Conservation (phyloP, 495 filamentous ascomycete species). For the Aspergillus conjunctus region DNA sequence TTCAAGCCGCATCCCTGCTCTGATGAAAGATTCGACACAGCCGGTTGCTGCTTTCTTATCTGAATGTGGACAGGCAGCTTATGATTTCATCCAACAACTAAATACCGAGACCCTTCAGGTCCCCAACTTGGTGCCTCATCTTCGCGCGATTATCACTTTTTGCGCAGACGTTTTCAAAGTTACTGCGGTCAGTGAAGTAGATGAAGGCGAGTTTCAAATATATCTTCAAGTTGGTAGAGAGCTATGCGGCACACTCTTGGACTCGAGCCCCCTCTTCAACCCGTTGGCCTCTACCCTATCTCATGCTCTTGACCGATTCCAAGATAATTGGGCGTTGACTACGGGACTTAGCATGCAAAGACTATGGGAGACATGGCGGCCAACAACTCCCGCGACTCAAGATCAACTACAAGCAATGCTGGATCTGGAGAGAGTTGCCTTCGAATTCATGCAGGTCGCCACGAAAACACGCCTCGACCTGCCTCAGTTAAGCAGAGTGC, state of each 20-base stretch:
- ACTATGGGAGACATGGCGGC: conserved; percentile 75
- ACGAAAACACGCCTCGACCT: conserved; percentile 47
- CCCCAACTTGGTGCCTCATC: conserved; percentile 32
- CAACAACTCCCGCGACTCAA: conserved; percentile 59
- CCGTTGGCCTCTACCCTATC: conserved; percentile 41
- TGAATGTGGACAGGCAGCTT: conserved; percentile 44
- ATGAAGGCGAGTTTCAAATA: conserved; percentile 58
- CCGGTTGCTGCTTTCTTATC: conserved; percentile 50
- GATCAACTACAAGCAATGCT: conserved; percentile 52
- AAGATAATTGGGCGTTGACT: conserved; percentile 57
- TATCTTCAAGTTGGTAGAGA: conserved; percentile 51
- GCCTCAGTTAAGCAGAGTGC: conserved; percentile 41
- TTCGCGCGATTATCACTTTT: conserved; percentile 54
- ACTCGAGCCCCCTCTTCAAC: conserved; percentile 28
- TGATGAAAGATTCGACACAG: conserved; percentile 67
- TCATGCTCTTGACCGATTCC: conserved; percentile 48
- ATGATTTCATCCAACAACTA: conserved; percentile 42
- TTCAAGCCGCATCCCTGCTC: conserved; percentile 55
- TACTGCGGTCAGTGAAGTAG: conserved; percentile 44
- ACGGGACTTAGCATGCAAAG: conserved; percentile 83
- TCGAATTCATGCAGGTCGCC: conserved; percentile 67
- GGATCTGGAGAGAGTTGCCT: conserved; percentile 68
- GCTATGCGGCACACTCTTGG: conserved; percentile 35
- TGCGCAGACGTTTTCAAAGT: conserved; percentile 60
- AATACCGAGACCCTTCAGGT: conserved; percentile 31